These are phyloP conservation scores for Zymoseptoria brevis DNA, from an alignment of 2,329 filamentous ascomycete species.

Conservation along the genomic window DNA sequence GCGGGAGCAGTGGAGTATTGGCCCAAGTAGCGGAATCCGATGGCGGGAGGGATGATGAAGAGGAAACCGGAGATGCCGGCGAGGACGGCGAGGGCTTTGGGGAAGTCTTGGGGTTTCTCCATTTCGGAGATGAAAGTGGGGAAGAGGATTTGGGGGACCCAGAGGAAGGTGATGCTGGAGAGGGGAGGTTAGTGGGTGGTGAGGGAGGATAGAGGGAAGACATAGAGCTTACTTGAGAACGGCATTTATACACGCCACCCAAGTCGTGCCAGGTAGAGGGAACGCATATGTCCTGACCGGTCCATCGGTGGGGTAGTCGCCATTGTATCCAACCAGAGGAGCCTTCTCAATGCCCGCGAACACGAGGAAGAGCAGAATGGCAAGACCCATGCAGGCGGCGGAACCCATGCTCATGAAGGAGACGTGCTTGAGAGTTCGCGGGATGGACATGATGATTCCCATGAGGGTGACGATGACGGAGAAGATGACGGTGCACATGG, in stretches of 20 bases:
- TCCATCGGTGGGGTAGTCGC: slow-evolving; percentile 39
- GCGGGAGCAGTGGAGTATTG: slow-evolving; percentile 45
- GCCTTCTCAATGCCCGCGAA: slow-evolving; percentile 41
- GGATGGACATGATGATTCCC: slow-evolving; percentile 41
- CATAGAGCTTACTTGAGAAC: slow-evolving; percentile 34
- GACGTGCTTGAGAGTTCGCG: slow-evolving; percentile 40
- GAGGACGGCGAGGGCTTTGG: slow-evolving; percentile 43
- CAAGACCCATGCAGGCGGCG: slow-evolving; percentile 41
- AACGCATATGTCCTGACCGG: slow-evolving; percentile 42
- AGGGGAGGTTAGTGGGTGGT: background rate
- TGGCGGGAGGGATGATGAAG: slow-evolving; percentile 43
- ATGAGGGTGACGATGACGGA: slow-evolving; percentile 40
- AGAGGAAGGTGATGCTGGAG: slow-evolving; percentile 36
- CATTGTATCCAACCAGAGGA: slow-evolving; percentile 40
- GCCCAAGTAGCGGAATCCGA: slow-evolving; percentile 43
- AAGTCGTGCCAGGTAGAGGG: slow-evolving; percentile 40
- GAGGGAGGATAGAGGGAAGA: slow-evolving; percentile 18
- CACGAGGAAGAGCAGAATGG: slow-evolving; percentile 44
- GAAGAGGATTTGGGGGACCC: slow-evolving; percentile 46
- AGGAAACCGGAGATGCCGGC: slow-evolving; percentile 39
- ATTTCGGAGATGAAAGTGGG: slow-evolving; percentile 47
- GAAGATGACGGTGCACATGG: slow-evolving; percentile 43
- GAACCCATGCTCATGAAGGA: slow-evolving; percentile 47
- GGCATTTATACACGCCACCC: slow-evolving; percentile 43
- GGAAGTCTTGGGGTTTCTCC: slow-evolving; percentile 44